phyloP scores from a whole-genome alignment of 306 rosid species.

The Corylus americana region DNA sequence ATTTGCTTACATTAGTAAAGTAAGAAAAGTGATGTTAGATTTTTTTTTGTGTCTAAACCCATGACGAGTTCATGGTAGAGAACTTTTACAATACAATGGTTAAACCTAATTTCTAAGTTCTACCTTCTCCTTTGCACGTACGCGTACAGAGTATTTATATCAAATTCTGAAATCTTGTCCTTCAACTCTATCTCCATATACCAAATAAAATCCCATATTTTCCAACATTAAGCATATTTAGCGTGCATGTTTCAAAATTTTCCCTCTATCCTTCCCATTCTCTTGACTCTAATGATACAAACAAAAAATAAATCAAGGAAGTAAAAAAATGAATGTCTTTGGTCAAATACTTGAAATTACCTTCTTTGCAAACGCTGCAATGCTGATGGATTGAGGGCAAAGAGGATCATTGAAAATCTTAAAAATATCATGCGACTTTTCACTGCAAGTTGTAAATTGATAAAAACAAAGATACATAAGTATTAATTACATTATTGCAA shows the following conservation, averaged over 20 bases:
- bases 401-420: constrained; percentile 55
- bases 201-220: not conserved
- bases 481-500: not conserved
- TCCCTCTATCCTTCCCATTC: constrained; percentile 14
- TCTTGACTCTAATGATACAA: not conserved
- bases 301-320: constrained; percentile 13
- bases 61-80: too few relatives aligned
- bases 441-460: constrained; percentile 50
- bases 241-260: not conserved
- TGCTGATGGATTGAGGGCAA: constrained; percentile 70
- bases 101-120: not conserved
- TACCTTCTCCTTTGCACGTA: not conserved
- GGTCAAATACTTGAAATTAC: constrained; percentile 33
- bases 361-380: constrained; percentile 70
- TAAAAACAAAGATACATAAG: constrained; percentile 17
- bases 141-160: not conserved
- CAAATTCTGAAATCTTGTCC: not conserved
- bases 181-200: not conserved
- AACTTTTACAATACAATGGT: not conserved
- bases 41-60: not conserved
- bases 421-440: constrained; percentile 61
- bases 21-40: not conserved
- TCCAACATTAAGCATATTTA: not conserved
- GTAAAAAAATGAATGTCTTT: constrained; percentile 10
- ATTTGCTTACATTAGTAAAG: constrained; percentile 1